Percentiles rank a stretch among this genome's conserved stretches.
Conservation (phyloP, 2,329 filamentous ascomycete genomes). For the Colletotrichum melonis region DNA sequence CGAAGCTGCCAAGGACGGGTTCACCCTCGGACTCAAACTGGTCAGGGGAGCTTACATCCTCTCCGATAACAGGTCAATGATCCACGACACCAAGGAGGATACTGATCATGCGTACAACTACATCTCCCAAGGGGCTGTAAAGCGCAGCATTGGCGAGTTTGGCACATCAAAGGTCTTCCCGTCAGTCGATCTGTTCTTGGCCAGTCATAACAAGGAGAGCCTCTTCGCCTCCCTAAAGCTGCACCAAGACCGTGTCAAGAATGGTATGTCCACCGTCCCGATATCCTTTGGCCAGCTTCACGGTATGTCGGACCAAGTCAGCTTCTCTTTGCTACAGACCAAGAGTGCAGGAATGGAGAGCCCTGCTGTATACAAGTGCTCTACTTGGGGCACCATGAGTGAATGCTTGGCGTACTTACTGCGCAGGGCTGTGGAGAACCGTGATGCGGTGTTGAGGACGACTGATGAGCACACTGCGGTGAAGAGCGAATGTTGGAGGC, state of each 20-base stretch:
- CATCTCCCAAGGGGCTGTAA: slow-evolving; percentile 54
- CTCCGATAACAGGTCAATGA: slow-evolving; percentile 59
- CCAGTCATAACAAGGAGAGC: slow-evolving; percentile 61
- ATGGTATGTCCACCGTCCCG: slow-evolving; percentile 44
- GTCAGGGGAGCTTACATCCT: slow-evolving; percentile 68
- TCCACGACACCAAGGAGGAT: slow-evolving; percentile 63
- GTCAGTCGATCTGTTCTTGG: slow-evolving; percentile 59
- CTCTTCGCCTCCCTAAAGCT: slow-evolving; percentile 55
- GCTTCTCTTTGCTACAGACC: slow-evolving; percentile 57
- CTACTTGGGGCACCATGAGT: slow-evolving; percentile 51
- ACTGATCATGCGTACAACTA: slow-evolving; percentile 65
- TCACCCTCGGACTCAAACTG: slow-evolving; percentile 66
- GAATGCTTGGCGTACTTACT: slow-evolving; percentile 53
- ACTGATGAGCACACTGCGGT: slow-evolving; percentile 44
- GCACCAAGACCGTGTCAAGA: slow-evolving; percentile 53
- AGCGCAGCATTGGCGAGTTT: slow-evolving; percentile 45
- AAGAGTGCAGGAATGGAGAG: slow-evolving; percentile 40
- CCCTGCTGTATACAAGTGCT: slow-evolving; percentile 52
- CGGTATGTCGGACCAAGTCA: slow-evolving; percentile 69
- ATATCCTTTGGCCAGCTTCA: slow-evolving; percentile 65
- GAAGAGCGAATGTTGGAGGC: slow-evolving; percentile 43
- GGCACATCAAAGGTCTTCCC: slow-evolving; percentile 55
- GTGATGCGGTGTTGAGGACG: slow-evolving; percentile 45
- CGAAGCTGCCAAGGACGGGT: slow-evolving; percentile 55
- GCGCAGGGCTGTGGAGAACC: slow-evolving; percentile 51